Base-by-base conservation (phyloP, 257 asterid species). In the Asclepias syriaca region DNA sequence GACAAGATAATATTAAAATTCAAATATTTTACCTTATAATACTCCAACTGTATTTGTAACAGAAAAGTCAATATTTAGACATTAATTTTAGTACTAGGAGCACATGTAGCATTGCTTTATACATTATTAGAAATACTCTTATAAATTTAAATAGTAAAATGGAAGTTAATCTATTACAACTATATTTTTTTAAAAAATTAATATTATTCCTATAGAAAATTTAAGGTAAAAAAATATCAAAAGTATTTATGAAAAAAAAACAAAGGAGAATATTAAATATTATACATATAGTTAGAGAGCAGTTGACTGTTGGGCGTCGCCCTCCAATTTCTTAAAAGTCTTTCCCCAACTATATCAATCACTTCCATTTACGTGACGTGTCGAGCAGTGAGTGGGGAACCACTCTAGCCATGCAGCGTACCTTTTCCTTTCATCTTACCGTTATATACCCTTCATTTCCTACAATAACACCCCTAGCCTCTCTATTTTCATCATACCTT, bases 381-480 rank as follows among this genome's bases (percentile, higher is more conserved):
- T 78, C 78, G 68, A 73, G 22, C 66, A n/a, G 46, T 56, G 64
- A 72, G 64, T 45, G 70, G 67, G 67, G 65, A 45, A 51, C 8
- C 27, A 19, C 54, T 10, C 1, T 6, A 14, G 6, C 63, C 64
- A 12, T 19, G 49, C 69, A 54, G 57, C 32, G 32, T 39, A 39
- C 34, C 5, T 37, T 51, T 10, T 49, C 16, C 4, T 57, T 75
- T 46, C 40, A 5, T 55, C 8, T 5, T 75, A 69, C 75, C 24
- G 15, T 63, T 6, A 50, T 43, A 43, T 43, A 43, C 48, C 48
- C 48, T 43, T 43, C 48, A 43, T 43, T 43, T 43, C 48, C 48
- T 43, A 43, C 48, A 0, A 43, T 43, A 9, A 6, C 11, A 43
- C 10, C 7, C 2, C 11, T 43, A 43, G 11, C 2, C 48, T 43